Percentiles rank a stretch among this genome's conserved stretches.
Conservation (phyloP, 164 flowering plant species). For the Aristolochia californica region DNA sequence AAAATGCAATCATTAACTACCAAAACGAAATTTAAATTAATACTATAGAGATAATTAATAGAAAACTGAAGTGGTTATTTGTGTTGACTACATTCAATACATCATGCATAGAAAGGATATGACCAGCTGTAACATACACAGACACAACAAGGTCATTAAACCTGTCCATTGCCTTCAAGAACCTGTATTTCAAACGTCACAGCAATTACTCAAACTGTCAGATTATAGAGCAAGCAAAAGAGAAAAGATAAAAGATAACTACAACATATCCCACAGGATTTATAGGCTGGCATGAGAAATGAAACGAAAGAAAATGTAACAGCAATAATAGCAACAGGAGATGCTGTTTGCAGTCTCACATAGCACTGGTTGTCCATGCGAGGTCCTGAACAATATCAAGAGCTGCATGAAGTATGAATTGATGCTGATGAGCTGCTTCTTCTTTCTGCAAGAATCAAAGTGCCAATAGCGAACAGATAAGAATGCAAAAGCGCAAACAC, state of each 20-base stretch:
- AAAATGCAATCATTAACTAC: too few species aligned
- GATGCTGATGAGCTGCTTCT: constrained; percentile 95
- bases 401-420: constrained; percentile 87
- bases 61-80: too few species aligned
- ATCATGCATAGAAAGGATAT: constrained; percentile 50
- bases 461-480: neutral
- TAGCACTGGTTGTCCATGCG: constrained; percentile 98
- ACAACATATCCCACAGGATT: neutral
- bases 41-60: too few species aligned
- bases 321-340: neutral
- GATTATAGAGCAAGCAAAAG: too few species aligned
- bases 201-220: neutral
- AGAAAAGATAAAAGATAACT: neutral
- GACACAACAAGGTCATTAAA: constrained; percentile 91
- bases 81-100: too few species aligned
- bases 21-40: too few species aligned
- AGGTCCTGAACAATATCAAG: constrained; percentile 94
- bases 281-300: neutral
- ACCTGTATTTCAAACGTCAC: constrained; percentile 42
- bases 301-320: neutral
- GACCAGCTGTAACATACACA: constrained; percentile 94
- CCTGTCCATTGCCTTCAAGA: constrained; percentile 76
- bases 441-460: constrained; percentile 48
- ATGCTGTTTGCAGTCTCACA: constrained; percentile 28
- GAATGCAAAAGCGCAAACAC: too few species aligned